Evolutionary conservation across 2,329 filamentous ascomycete genomes (phyloP).

Genomic region (Emmonsia crescens): DNA sequence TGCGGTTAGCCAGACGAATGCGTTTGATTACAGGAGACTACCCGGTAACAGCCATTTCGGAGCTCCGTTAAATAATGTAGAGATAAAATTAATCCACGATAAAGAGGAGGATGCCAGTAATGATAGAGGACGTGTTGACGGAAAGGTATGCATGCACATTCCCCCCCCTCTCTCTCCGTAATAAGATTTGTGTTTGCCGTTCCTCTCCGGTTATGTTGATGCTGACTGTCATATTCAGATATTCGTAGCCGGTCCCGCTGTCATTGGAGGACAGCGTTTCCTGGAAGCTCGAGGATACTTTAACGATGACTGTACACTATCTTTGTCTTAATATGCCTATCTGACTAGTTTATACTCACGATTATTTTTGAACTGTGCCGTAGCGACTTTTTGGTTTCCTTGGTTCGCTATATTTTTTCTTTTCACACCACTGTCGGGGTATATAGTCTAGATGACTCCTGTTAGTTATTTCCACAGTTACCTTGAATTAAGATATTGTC

Average conservation of each 20-base stretch:
- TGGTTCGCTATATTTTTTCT: neutral
- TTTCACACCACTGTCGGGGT: neutral
- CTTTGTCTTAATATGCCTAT: conserved; percentile 29
- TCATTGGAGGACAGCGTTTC: conserved; percentile 54
- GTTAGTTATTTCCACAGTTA: neutral
- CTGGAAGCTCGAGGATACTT: conserved; percentile 56
- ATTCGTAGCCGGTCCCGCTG: conserved; percentile 59
- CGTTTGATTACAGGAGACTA: conserved; percentile 68
- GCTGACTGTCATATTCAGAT: conserved; percentile 41
- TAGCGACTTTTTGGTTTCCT: neutral
- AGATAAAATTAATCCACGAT: conserved; percentile 53
- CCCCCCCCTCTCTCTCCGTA: neutral
- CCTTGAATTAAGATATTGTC: neutral
- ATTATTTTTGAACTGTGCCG: neutral
- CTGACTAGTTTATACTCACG: neutral
- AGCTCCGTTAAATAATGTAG: conserved; percentile 64
- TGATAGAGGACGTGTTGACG: conserved; percentile 36
- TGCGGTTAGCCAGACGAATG: conserved; percentile 72
- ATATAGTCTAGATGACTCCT: neutral
- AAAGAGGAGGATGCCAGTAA: conserved; percentile 22
- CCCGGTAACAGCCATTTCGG: conserved; percentile 60
- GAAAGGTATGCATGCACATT: conserved; percentile 43
- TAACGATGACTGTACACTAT: conserved; percentile 61
- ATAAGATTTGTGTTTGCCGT: neutral
- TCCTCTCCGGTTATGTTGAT: neutral